phyloP scores from a whole-genome alignment of 1,139 yeast species.

The Pichia sp. region DNA sequence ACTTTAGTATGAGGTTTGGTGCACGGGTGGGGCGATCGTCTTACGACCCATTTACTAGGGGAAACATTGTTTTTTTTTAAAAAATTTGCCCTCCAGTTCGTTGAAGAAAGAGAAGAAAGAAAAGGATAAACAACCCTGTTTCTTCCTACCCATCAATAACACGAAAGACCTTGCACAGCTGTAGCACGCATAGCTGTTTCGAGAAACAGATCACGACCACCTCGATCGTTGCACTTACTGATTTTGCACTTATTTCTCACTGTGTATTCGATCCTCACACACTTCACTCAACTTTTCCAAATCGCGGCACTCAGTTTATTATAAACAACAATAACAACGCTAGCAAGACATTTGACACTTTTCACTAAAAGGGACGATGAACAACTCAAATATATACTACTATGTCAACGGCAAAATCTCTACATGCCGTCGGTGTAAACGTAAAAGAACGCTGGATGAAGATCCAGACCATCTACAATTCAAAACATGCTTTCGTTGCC shows the following conservation, averaged over 20 bases:
- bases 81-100: conserved; percentile 8
- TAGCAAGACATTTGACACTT: not conserved
- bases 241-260: conserved; percentile 4
- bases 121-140: not conserved
- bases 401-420: conserved; percentile 30
- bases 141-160: not conserved
- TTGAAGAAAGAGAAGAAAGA: conserved; percentile 2
- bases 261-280: not conserved
- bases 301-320: conserved; percentile 5
- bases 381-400: conserved; percentile 21
- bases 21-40: conserved; percentile 9
- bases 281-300: conserved; percentile 5
- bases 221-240: not conserved
- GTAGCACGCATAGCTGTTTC: not conserved
- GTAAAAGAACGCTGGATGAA: conserved; percentile 55
- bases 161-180: not conserved
- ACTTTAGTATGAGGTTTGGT: not conserved
- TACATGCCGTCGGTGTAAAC: conserved; percentile 54
- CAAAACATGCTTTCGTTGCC: conserved; percentile 57
- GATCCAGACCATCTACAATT: conserved; percentile 56
- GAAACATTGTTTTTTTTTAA: not conserved
- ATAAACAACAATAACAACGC: conserved; percentile 1
- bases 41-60: not conserved
- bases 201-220: not conserved
- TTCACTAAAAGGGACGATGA: not conserved